These are phyloP conservation scores for Ophiostoma sp. DNA, from an alignment of 2,329 filamentous ascomycete genomes.

Conservation along the genomic window DNA sequence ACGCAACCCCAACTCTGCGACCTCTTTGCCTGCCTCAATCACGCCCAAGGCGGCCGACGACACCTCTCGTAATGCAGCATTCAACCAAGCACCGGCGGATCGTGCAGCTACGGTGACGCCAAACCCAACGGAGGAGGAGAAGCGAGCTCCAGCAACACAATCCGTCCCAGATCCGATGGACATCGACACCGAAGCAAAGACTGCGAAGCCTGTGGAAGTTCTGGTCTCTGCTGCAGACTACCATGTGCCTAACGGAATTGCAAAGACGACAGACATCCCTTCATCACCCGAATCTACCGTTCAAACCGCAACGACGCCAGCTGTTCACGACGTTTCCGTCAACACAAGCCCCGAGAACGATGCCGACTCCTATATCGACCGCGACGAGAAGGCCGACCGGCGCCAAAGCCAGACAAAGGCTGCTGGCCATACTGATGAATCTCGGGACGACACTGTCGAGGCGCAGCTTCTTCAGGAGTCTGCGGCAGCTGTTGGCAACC, in stretches of 20 bases:
- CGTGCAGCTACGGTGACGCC: not conserved
- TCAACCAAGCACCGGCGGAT: not conserved
- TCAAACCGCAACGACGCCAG: conserved; percentile 68
- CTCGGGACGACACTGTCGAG: conserved; percentile 35
- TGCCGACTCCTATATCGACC: conserved; percentile 51
- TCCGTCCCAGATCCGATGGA: conserved; percentile 15
- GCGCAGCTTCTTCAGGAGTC: conserved; percentile 44
- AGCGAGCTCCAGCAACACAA: not conserved
- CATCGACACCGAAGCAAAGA: conserved; percentile 7
- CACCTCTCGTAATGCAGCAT: not conserved
- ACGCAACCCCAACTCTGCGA: not conserved
- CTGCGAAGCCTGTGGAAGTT: not conserved
- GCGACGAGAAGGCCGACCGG: conserved; percentile 35
- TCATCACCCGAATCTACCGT: conserved; percentile 62
- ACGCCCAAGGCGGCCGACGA: not conserved
- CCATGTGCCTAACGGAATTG: not conserved
- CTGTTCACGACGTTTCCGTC: conserved; percentile 61
- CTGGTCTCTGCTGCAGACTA: not conserved
- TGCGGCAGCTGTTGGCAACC: conserved; percentile 30
- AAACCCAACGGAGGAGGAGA: not conserved
- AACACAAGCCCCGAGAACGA: conserved; percentile 72
- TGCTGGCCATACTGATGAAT: conserved; percentile 3
- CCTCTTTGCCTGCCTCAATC: not conserved
- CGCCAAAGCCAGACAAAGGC: conserved; percentile 28
- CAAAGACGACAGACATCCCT: conserved; percentile 38